Evolutionary conservation across 2,329 filamentous ascomycete species (phyloP), one percentile per base, ranked within the genome.

Genomic region (Arthroderma sp.): DNA sequence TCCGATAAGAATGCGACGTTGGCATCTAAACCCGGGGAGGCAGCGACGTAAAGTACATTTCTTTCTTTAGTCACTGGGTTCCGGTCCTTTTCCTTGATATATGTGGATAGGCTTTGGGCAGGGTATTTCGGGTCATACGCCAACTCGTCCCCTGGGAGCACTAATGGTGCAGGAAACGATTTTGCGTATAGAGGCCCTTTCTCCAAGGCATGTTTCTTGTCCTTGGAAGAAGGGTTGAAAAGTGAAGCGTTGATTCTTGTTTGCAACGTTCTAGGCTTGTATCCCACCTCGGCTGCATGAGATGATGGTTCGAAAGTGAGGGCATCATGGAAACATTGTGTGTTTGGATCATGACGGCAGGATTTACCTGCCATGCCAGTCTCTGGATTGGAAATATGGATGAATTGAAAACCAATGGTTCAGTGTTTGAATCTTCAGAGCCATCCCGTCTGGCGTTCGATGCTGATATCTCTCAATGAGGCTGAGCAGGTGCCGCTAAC

Each of bases 141-240:
- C 1, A 83, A 63, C 15, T 75, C 74, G 53, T 82, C 78, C 2
- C 63, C 67, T 0, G 79, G 78, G 0, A 83, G 60, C 0, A 80
- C 62, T 4, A 83, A 55, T 0, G 78, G 77, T 0, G 64, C 74
- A 0, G 78, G 78, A 49, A 80, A 83, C 0, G 63, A 29, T 40
- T 6, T 11, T 4, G 38, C n/a, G 15, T 22, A 34, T 9, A 34
- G 3, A 22, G 22, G 11, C 8, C 10, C 10, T 9, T 40, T 6
- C 43, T 1, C 52, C 53, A 1, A 49, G 33, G 34, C 52, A 36
- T 38, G 32, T 43, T 6, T 45, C 30, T 34, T 37, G 15, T 7
- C 40, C 33, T 10, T 34, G 30, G 27, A 48, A 43, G 34, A 31
- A 38, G 29, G 28, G 15, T 22, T 22, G 9, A 36, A 44, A 38